Evolutionary conservation across 352 stramenopile genomes (phyloP).

Genomic region (Globisporangium heterothallicum): DNA sequence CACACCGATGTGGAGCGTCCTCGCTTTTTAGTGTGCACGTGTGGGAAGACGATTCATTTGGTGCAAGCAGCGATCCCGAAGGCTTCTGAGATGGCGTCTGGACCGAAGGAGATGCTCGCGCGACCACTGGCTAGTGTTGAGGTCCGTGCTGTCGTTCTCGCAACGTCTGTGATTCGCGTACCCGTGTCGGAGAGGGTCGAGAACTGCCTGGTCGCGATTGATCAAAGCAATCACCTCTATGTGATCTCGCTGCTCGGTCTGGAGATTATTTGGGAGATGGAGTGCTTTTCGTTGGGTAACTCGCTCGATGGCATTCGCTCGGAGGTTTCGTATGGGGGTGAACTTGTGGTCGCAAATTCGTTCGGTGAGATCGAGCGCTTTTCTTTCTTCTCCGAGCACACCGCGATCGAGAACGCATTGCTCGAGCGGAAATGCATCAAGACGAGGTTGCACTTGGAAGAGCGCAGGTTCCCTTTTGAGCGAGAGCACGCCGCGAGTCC

Average conservation of each 20-base stretch:
- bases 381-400: constrained; percentile 49
- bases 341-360: constrained; percentile 51
- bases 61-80: constrained; percentile 40
- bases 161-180: constrained; percentile 47
- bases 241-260: constrained; percentile 57
- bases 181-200: constrained; percentile 51
- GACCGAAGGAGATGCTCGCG: constrained; percentile 34
- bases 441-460: constrained; percentile 33
- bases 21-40: constrained; percentile 55
- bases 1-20: constrained; percentile 29
- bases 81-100: constrained; percentile 54
- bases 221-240: constrained; percentile 64
- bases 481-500: constrained; percentile 23
- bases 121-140: constrained; percentile 51
- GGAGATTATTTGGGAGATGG: constrained; percentile 40
- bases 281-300: constrained; percentile 28
- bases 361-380: constrained; percentile 68
- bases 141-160: constrained; percentile 31
- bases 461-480: constrained; percentile 27
- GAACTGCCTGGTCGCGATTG: constrained; percentile 55
- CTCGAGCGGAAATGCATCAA: constrained; percentile 50
- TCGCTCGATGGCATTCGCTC: constrained; percentile 34
- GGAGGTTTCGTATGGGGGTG: constrained; percentile 39
- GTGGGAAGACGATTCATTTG: constrained; percentile 50
- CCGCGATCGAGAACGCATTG: constrained; percentile 48